Evolutionary conservation across 768 basidiomycete genomes (phyloP), one percentile per base, ranked within the genome.

Genomic region (Mycena indigotica): DNA sequence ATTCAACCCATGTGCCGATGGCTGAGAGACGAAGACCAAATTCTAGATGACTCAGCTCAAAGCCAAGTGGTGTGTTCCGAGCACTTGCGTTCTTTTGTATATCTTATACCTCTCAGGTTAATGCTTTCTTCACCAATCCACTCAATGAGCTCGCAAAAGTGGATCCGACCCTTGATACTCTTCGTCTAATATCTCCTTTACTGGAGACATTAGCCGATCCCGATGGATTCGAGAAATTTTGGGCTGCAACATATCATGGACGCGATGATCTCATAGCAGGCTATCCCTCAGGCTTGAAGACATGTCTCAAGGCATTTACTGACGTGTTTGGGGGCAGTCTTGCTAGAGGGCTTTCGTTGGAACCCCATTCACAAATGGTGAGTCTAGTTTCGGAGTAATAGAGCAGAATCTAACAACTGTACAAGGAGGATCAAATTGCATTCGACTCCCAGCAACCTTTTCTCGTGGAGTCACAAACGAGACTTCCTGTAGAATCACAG

Each of bases 231-330:
- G 74, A 77, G 60, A 70, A 67, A 2, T 88, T 84, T 65, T 88
- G 86, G 86, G 75, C 74, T n/a, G 69, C 69, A 35, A 82, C 82
- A 3, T 86, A 83, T 64, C 78, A 82, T 29, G 70, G 70, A n/a
- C 71, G 65, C 30, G 67, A 68, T 25, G 70, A 77, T 28, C 74
- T 79, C 26, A 67, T 65, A 49, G 38, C 61, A 0, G 55, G 65
- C 17, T 80, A 81, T 55, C 83, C 85, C 0, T 64, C 68, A 5
- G 71, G 68, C 19, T 71, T 85, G 58, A 77, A 74, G 50, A 70
- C 70, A 12, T 80, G 77, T 40, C 68, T 87, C 35, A 71, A 71
- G 55, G 80, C 76, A 24, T 79, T 79, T 59, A 72, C 73, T 49
- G 78, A 79, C 49, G 76, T 77, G 15, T 81, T 73, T 46, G 82